These are phyloP conservation scores for Phylloporus sp. DNA, from an alignment of 768 basidiomycete genomes.

Conservation along the genomic window DNA sequence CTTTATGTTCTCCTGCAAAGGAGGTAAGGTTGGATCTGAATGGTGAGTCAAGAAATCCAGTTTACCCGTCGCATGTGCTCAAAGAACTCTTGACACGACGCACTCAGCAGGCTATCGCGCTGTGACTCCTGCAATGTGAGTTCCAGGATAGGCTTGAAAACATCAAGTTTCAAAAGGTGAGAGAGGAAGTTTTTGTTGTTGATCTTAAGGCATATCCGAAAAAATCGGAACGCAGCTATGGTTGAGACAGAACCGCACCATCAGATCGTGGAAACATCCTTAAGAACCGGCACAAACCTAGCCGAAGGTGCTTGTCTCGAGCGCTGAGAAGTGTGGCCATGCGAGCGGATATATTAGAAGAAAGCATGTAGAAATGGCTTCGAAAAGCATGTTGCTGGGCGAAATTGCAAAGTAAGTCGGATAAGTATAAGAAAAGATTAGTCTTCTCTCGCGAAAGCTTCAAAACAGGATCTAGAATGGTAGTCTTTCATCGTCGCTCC, in stretches of 20 bases:
- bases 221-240: conserved; percentile 87
- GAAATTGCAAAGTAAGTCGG: conserved; percentile 88
- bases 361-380: conserved; percentile 85
- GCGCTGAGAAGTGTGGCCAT: conserved; percentile 74
- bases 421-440: conserved; percentile 83
- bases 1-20: conserved; percentile 76
- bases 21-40: conserved; percentile 3
- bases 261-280: conserved; percentile 7
- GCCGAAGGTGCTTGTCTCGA: conserved; percentile 87
- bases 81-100: conserved; percentile 94
- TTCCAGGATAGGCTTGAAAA: conserved; percentile 78
- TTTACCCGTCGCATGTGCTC: conserved; percentile 83
- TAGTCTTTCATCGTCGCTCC: conserved; percentile 2
- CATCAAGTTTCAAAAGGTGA: conserved; percentile 79
- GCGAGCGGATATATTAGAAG: conserved; percentile 67
- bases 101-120: conserved; percentile 88
- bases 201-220: conserved; percentile 77
- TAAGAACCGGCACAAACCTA: conserved; percentile 53
- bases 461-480: conserved; percentile 43
- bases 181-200: conserved; percentile 71
- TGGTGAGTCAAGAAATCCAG: conserved; percentile 3
- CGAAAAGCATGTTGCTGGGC: conserved; percentile 86
- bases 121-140: conserved; percentile 77
- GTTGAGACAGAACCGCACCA: conserved; percentile 3
- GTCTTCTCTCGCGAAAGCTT: conserved; percentile 66